Conservation (phyloP, 805 yeast genomes). For the Clavispora vitiphila region DNA sequence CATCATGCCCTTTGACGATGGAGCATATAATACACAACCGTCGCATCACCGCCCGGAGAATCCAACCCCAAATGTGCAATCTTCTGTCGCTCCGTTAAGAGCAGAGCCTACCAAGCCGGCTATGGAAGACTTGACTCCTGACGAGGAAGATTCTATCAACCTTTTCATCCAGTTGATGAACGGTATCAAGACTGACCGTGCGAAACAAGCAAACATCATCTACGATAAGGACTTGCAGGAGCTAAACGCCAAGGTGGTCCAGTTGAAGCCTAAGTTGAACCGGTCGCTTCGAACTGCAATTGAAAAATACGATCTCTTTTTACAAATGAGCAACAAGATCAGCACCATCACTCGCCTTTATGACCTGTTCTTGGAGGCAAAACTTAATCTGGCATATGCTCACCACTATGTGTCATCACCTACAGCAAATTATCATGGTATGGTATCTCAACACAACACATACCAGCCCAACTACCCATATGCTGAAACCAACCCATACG, state of each 20-base stretch:
- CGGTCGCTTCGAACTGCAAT: constrained; percentile 52
- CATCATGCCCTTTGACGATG: constrained; percentile 10
- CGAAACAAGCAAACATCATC: constrained; percentile 32
- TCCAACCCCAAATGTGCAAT: not conserved
- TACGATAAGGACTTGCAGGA: constrained; percentile 50
- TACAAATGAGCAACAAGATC: constrained; percentile 73
- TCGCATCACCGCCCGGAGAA: constrained; percentile 4
- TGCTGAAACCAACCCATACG: not conserved
- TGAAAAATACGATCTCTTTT: constrained; percentile 57
- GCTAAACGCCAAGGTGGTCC: constrained; percentile 54
- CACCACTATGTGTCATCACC: constrained; percentile 17
- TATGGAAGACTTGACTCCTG: constrained; percentile 40
- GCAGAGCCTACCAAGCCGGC: constrained; percentile 5
- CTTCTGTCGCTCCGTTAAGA: not conserved
- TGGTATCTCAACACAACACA: not conserved
- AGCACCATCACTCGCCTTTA: constrained; percentile 72
- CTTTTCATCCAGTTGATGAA: constrained; percentile 64
- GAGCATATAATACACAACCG: constrained; percentile 14
- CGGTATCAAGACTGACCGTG: constrained; percentile 44
- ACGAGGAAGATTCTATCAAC: constrained; percentile 67
- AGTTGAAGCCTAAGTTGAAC: constrained; percentile 66
- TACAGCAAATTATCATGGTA: not conserved
- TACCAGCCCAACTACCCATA: not conserved
- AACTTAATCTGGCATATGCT: constrained; percentile 33
- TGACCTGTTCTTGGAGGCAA: constrained; percentile 64